Evolutionary conservation across 2,329 filamentous ascomycete genomes (phyloP).

Genomic region (Sordariomycetes sp.): DNA sequence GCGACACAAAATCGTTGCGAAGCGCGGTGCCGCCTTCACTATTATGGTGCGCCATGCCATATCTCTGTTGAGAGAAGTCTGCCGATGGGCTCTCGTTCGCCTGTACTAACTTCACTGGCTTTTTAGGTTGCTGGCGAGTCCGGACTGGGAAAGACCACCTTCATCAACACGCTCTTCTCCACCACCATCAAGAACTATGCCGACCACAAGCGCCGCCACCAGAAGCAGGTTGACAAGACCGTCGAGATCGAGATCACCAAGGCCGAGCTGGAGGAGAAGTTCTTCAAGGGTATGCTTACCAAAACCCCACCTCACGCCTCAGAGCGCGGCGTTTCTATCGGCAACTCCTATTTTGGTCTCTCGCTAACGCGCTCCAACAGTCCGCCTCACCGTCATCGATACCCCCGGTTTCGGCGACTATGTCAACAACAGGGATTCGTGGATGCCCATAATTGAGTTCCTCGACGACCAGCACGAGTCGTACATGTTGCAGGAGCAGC

Average conservation of each 20-base stretch:
- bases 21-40: constrained; percentile 93
- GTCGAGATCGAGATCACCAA: constrained; percentile 99
- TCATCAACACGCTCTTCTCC: constrained; percentile 99
- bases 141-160: constrained; percentile 96
- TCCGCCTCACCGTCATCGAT: constrained; percentile 96
- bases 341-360: background rate
- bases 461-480: constrained; percentile 99
- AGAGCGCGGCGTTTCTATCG: background rate
- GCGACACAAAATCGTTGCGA: constrained; percentile 64
- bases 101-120: constrained; percentile 5
- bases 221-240: constrained; percentile 99
- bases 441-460: constrained; percentile 99
- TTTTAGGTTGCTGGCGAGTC: constrained; percentile 91
- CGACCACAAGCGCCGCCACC: constrained; percentile 97
- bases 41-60: constrained; percentile 65
- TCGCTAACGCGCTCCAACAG: constrained; percentile 33
- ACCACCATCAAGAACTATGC: constrained; percentile 99
- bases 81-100: background rate
- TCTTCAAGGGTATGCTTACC: constrained; percentile 80
- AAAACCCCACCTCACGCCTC: background rate
- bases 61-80: background rate
- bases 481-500: constrained; percentile 99
- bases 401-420: constrained; percentile 99
- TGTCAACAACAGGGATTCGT: constrained; percentile 99
- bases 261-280: constrained; percentile 99